Conservation (phyloP, 371 early-diverging fungal species). For the Syncephalastrum contaminatum region DNA sequence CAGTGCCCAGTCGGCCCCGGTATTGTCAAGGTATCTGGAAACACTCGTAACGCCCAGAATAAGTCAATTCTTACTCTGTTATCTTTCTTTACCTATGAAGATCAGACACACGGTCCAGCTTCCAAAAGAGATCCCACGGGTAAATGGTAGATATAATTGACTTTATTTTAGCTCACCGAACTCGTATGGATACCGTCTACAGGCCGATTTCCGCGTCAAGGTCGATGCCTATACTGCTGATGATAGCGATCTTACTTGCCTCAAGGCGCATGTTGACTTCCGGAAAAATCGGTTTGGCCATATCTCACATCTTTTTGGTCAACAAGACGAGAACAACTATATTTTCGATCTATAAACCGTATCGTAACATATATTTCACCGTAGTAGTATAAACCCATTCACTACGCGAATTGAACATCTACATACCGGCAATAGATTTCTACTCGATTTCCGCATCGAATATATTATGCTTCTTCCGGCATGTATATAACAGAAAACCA, state of each 20-base stretch:
- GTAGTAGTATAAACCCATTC: too few relatives aligned
- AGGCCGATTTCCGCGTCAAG: conserved; percentile 15
- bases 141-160: conserved; percentile 11
- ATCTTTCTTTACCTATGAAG: not conserved
- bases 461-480: too few relatives aligned
- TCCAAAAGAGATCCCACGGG: conserved; percentile 48
- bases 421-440: too few relatives aligned
- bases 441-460: too few relatives aligned
- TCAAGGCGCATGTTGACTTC: conserved; percentile 15
- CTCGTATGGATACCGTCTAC: not conserved
- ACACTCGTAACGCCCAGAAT: too few relatives aligned
- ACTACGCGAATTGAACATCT: too few relatives aligned
- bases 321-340: too few relatives aligned
- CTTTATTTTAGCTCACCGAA: not conserved
- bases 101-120: conserved; percentile 48
- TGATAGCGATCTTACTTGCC: conserved; percentile 9
- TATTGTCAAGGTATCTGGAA: conserved; percentile 11
- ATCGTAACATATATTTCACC: too few relatives aligned
- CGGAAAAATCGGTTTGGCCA: not conserved
- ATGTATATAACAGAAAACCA: too few relatives aligned
- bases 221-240: conserved; percentile 14
- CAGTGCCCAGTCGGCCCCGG: conserved; percentile 16
- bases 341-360: too few relatives aligned
- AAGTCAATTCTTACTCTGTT: too few relatives aligned
- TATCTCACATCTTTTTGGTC: not conserved